Evolutionary conservation across 495 filamentous ascomycete genomes (phyloP), one percentile per base, ranked within the genome.

Genomic region (Pseudotulostoma volvatum): DNA sequence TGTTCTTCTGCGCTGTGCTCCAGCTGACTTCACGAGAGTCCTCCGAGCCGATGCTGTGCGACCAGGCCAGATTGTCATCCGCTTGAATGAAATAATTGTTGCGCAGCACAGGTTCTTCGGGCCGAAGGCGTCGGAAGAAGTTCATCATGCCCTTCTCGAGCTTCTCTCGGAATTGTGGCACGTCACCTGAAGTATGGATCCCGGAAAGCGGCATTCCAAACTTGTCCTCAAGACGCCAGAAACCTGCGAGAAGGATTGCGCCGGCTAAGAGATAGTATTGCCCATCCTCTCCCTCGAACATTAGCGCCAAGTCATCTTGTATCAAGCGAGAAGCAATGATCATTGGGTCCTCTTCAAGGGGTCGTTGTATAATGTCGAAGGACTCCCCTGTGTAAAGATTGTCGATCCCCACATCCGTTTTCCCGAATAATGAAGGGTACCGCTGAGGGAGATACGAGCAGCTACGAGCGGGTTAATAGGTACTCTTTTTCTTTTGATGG

Each of bases 261-360:
- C 84, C 86, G 2, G 84, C 82, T 1, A 84, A 67, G 1, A 92
- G 73, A 55, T 87, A 83, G 59, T 94, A 93, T 53, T 88, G 75
- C 17, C 82, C 79, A 49, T 93, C 81, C 1, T 62, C 52, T 19
- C 61, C 67, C 54, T 92, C 82, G 48, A 93, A 66, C 85, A 94
- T 93, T 16, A 93, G 68, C 1, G 83, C 84, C 1, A 93, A 59
- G 50, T 92, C 86, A 51, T 93, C 86, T 61, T 93, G 86, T 15
- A 84, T 61, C 23, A 90, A 66, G 8, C 84, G 73, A 3, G 74
- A 75, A 35, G 64, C 68, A 51, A 70, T 86, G 39, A 69, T 64
- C 80, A 93, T 92, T 7, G 84, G 85, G 44, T 93, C 82, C 65
- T 92, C 84, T 1, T 61, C 52, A 16, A 87, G 63, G 5, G 79